Base-by-base conservation (phyloP, 148 eudicot species). In the Vaccinium macrocarpon region DNA sequence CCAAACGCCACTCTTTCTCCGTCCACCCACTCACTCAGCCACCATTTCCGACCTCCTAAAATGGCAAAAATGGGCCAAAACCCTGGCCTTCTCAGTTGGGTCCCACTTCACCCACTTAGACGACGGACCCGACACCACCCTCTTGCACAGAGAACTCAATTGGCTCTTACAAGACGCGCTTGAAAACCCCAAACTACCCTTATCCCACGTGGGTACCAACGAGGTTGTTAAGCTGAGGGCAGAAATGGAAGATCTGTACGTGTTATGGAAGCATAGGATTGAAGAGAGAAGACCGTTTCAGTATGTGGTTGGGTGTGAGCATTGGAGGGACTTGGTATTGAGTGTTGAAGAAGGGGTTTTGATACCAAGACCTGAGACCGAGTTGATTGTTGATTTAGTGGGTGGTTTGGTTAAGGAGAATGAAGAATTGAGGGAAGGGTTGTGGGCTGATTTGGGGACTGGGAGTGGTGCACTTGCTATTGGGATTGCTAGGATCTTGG, bases 401-500 rank as follows among this genome's bases (percentile, higher is more conserved):
- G 87, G 59, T 82, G 91, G 88, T 84, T 87, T 88, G 79, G 81
- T 90, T 59, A 82, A 84, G 81, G 85, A 49, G 19, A 84, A 84
- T 82, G 87, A 80, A 5, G 86, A 80, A 77, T 86, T 94, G 85
- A 89, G 84, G 78, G 90, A 89, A 11, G 99, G 98, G 15, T 64
- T 95, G 84, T 97, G 98, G 99, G 95, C 91, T 87, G 99, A 97
- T 93, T 87, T 97, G 86, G 99, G 99, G 59, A 95, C 97, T 78
- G 99, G 99, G 15, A 93, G 96, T 87, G 99, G 99, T 53, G 99
- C 99, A 7, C 89, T 97, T 88, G 96, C 97, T 56, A 93, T 97
- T 81, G 98, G 95, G 70, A 85, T 95, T 88, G 95, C 87, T 10
- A 92, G 92, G 93, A 68, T 89, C 84, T 88, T 95, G 90, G 92